Evolutionary conservation across 2,329 filamentous ascomycete species (phyloP), one percentile per base, ranked within the genome.

Genomic region (Trichoderma citrinoviride): DNA sequence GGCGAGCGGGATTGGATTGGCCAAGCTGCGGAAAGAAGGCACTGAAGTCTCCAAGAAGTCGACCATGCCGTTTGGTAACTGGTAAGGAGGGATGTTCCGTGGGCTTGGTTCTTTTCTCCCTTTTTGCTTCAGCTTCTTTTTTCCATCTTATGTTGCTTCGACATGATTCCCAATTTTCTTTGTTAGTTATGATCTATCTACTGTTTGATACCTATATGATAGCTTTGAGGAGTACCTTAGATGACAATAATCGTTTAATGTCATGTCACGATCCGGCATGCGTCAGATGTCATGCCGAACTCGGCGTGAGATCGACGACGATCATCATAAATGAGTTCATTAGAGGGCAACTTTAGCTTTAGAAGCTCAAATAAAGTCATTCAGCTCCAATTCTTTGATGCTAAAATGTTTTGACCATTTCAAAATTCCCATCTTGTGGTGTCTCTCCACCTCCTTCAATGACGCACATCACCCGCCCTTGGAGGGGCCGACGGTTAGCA

Each of bases 11-110:
- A 8, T 55, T 19, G 44, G 52, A 1, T 27, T 67, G 40, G 40
- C 17, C 17, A 62, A 61, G 46, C 53, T 27, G 37, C 53, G 57
- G 60, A 66, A 47, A 19, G 41, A 43, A 21, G 47, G 61, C 41
- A 62, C 61, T 21, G 29, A 33, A 12, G 21, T 50, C 44, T 43
- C 44, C 23, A 63, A 46, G 29, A 46, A 52, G 23, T 62, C 58
- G 33, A 14, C 47, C 2, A 50, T 54, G 21, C n/a, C 58, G 7
- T 44, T 52, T 19, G 40, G 54, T 29, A 62, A 40, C 49, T 62
- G 29, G 58, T 53, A 55, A 23, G 37, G 12, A 5, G 19, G 17
- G 10, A n/a, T n/a, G n/a, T 15, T 27, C 15, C 5, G 3, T 52
- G 40, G 12, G 37, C 5, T 21, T 56, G 23, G 7, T 56, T 25